Percentiles rank a stretch among this genome's conserved stretches.
Conservation (phyloP, 2,329 filamentous ascomycete species). For the Aspergillus viridinutans region DNA sequence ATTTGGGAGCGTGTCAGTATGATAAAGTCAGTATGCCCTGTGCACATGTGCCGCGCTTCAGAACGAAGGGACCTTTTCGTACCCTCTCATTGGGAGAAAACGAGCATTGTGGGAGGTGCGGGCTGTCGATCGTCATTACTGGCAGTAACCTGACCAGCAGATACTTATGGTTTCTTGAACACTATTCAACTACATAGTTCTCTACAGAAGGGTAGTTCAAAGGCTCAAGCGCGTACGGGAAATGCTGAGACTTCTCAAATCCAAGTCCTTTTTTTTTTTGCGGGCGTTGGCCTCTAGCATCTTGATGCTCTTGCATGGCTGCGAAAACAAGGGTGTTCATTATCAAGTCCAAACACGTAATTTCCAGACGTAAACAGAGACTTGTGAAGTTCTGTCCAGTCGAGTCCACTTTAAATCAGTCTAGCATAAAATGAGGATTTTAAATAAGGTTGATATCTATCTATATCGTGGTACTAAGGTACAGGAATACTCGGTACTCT, state of each 20-base stretch:
- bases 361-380: neutral
- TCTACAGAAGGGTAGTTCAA: neutral
- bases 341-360: neutral
- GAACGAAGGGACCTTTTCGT: neutral
- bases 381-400: too few relatives aligned
- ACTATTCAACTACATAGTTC: too few relatives aligned
- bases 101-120: neutral
- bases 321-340: neutral
- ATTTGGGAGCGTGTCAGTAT: neutral
- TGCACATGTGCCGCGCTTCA: neutral
- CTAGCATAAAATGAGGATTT: neutral
- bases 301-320: neutral
- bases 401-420: neutral
- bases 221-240: neutral
- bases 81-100: constrained; percentile 4
- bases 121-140: constrained; percentile 8
- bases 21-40: neutral
- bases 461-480: neutral
- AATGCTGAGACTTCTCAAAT: neutral
- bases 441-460: neutral
- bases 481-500: neutral
- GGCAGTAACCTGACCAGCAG: neutral
- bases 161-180: neutral
- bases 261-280: neutral
- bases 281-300: neutral